Conservation (phyloP, 1,284 basidiomycete genomes). For the Pseudozyma pruni region DNA sequence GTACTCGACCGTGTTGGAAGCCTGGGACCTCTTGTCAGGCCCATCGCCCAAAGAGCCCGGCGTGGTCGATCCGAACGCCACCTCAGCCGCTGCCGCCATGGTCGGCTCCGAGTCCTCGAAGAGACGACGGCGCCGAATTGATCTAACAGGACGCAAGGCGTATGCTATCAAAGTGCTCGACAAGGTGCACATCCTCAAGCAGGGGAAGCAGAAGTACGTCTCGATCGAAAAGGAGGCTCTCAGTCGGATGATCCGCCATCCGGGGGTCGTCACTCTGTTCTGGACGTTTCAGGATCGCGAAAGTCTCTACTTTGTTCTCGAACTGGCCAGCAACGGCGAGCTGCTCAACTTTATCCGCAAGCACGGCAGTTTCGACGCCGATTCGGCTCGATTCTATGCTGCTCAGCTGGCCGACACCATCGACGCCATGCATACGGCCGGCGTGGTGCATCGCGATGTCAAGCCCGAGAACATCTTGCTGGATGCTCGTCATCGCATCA, state of each 20-base stretch:
- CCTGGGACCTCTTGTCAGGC: slow-evolving; percentile 60
- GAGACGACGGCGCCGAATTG: slow-evolving; percentile 21
- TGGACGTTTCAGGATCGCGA: slow-evolving; percentile 67
- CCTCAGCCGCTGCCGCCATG: slow-evolving; percentile 49
- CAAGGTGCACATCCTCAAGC: slow-evolving; percentile 67
- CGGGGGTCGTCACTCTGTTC: slow-evolving; percentile 64
- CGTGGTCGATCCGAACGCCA: slow-evolving; percentile 33
- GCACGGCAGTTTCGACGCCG: slow-evolving; percentile 57
- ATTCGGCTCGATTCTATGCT: slow-evolving; percentile 54
- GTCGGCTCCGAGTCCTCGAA: slow-evolving; percentile 36
- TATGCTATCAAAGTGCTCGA: slow-evolving; percentile 67
- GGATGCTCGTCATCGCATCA: slow-evolving; percentile 54
- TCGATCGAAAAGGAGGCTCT: slow-evolving; percentile 66
- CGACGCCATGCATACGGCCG: slow-evolving; percentile 60
- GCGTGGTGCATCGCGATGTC: slow-evolving; percentile 61
- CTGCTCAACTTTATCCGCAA: slow-evolving; percentile 60
- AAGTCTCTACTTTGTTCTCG: slow-evolving; percentile 65
- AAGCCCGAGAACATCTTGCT: slow-evolving; percentile 67
- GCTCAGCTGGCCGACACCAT: slow-evolving; percentile 64
- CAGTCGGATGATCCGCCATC: slow-evolving; percentile 60
- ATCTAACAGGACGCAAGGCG: slow-evolving; percentile 42
- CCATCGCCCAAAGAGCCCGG: slow-evolving; percentile 36
- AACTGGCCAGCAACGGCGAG: slow-evolving; percentile 65
- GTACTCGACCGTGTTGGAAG: slow-evolving; percentile 66
- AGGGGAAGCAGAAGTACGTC: slow-evolving; percentile 68